These are phyloP conservation scores for Aegilops longissima DNA, from an alignment of 176 grass and related monocot genomes.

Conservation along the genomic window DNA sequence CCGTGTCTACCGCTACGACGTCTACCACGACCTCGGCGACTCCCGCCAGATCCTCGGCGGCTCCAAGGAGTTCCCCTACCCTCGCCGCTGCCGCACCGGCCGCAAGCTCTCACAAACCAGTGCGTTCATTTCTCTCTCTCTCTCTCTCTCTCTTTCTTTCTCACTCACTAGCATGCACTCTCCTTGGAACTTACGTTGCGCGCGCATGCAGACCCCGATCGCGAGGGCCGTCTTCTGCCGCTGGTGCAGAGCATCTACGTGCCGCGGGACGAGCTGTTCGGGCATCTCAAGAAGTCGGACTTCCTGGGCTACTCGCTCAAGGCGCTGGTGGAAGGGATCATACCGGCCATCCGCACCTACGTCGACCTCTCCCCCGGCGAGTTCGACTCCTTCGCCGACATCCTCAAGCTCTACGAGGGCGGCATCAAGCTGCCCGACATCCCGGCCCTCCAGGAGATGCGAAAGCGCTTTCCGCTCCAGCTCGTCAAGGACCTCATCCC, in stretches of 20 bases:
- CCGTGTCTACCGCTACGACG: conserved; percentile 29
- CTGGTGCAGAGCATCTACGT: neutral
- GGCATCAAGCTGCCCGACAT: conserved; percentile 7
- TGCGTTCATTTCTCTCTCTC: neutral
- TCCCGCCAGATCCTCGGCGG: neutral
- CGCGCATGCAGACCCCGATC: neutral
- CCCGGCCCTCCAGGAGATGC: conserved; percentile 1
- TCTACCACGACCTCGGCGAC: conserved; percentile 34
- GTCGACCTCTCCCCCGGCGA: neutral
- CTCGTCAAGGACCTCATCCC: neutral
- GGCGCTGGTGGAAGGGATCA: neutral
- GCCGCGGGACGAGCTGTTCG: conserved; percentile 15
- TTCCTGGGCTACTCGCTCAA: neutral
- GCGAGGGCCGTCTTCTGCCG: neutral
- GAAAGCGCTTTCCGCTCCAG: neutral
- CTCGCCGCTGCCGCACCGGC: neutral
- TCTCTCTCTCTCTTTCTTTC: neutral
- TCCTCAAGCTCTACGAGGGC: neutral
- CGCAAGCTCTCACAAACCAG: conserved; percentile 1
- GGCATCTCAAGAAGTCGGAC: neutral
- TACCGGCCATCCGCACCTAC: neutral
- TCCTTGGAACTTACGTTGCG: too few relatives aligned
- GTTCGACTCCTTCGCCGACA: neutral
- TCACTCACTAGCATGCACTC: neutral
- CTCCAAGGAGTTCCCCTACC: neutral